These are phyloP conservation scores for Wickerhamomyces bisporus DNA, from an alignment of 805 yeast species.

Conservation along the genomic window DNA sequence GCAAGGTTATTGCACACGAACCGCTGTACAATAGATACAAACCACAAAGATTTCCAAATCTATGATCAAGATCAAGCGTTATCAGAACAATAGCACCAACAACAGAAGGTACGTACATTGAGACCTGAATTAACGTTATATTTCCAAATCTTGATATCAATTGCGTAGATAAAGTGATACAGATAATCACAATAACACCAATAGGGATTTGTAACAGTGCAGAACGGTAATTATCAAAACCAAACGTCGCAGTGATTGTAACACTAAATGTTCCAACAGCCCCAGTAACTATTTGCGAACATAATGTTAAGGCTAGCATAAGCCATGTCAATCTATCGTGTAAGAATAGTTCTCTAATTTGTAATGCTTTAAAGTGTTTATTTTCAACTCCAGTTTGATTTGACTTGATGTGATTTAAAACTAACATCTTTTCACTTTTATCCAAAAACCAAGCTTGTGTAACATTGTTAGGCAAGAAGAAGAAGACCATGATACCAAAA, in stretches of 20 bases:
- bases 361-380: conserved; percentile 34
- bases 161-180: conserved; percentile 34
- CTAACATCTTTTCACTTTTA: conserved; percentile 32
- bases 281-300: conserved; percentile 36
- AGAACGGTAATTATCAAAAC: conserved; percentile 21
- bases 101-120: conserved; percentile 43
- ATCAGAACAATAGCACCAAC: conserved; percentile 44
- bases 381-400: conserved; percentile 46
- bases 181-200: conserved; percentile 41
- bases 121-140: conserved; percentile 29
- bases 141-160: conserved; percentile 30
- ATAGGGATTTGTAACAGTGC: conserved; percentile 49
- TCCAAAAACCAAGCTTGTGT: conserved; percentile 27
- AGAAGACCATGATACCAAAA: conserved; percentile 39
- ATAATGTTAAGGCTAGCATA: conserved; percentile 35
- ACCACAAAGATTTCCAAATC: conserved; percentile 40
- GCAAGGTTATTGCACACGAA: conserved; percentile 47
- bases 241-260: conserved; percentile 21
- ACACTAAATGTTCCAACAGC: conserved; percentile 36
- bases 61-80: conserved; percentile 28
- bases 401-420: conserved; percentile 35
- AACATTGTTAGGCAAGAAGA: conserved; percentile 47
- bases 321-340: conserved; percentile 42
- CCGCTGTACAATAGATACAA: conserved; percentile 47
- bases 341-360: conserved; percentile 36